phyloP scores from a whole-genome alignment of 2,329 filamentous ascomycete species.

The Trichoderma pleuroti region DNA sequence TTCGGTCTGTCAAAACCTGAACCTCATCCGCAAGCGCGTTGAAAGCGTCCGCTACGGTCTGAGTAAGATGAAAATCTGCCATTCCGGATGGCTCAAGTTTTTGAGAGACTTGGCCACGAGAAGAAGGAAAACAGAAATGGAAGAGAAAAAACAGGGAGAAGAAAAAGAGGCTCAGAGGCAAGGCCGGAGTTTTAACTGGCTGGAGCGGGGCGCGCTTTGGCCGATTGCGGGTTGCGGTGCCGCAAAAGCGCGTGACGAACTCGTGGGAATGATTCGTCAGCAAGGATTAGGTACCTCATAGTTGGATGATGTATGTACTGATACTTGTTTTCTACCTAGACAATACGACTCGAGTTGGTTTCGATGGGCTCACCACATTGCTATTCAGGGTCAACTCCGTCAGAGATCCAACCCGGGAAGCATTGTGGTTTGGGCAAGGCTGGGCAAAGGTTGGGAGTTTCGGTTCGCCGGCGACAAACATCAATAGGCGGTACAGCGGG shows the following conservation, averaged over 20 bases:
- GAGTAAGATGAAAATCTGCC: conserved; percentile 43
- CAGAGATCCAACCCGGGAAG: not conserved
- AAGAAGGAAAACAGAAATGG: conserved; percentile 21
- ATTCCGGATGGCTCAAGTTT: conserved; percentile 28
- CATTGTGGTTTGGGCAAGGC: not conserved
- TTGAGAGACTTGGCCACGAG: not conserved
- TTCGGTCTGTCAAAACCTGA: conserved; percentile 59
- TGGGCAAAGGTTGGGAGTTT: not conserved
- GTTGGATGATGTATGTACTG: not conserved
- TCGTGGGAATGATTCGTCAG: conserved; percentile 17
- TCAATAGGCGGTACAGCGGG: not conserved
- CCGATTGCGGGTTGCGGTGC: not conserved
- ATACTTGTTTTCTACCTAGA: not conserved
- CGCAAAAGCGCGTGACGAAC: not conserved
- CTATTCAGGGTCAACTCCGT: not conserved
- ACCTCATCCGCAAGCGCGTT: conserved; percentile 62
- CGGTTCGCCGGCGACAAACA: not conserved
- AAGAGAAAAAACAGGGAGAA: conserved; percentile 22
- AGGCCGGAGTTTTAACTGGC: conserved; percentile 19
- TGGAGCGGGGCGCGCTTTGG: conserved; percentile 16
- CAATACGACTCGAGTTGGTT: too few species aligned
- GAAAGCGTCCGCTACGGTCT: conserved; percentile 62
- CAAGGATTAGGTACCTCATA: not conserved
- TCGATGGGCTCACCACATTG: not conserved
- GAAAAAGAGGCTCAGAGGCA: conserved; percentile 17